Evolutionary conservation across 2,329 filamentous ascomycete genomes (phyloP).

Genomic region (Aureobasidium sp.): DNA sequence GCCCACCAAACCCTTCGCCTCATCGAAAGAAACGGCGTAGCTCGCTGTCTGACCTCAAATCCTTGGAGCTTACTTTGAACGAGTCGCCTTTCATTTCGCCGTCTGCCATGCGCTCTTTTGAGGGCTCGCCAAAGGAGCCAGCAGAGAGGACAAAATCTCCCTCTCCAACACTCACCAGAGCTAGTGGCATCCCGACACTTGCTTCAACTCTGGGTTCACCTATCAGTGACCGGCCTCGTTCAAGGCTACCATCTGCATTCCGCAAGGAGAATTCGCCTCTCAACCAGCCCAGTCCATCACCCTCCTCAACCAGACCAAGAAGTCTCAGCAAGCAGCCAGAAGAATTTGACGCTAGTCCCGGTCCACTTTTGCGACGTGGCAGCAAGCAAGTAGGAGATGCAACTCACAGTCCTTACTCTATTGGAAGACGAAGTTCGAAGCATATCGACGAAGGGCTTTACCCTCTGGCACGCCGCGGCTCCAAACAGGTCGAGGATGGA

Average conservation of each 20-base stretch:
- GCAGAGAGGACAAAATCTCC: background rate
- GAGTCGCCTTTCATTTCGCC: conserved; percentile 14
- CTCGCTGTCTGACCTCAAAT: conserved; percentile 78
- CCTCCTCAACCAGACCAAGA: conserved; percentile 23
- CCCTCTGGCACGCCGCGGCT: conserved; percentile 4
- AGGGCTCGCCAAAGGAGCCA: background rate
- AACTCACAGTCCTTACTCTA: background rate
- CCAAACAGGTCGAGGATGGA: conserved; percentile 13
- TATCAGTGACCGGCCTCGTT: conserved; percentile 23
- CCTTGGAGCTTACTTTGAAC: conserved; percentile 45
- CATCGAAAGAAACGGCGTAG: conserved; percentile 76
- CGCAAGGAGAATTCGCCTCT: conserved; percentile 37
- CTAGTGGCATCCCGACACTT: background rate
- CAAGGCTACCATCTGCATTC: conserved; percentile 29
- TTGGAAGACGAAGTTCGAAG: background rate
- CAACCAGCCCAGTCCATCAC: conserved; percentile 18
- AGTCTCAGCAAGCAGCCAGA: conserved; percentile 22
- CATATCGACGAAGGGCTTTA: conserved; percentile 4
- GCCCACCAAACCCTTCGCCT: background rate
- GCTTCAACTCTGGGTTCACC: conserved; percentile 31
- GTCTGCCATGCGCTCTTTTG: conserved; percentile 4
- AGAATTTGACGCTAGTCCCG: conserved; percentile 23
- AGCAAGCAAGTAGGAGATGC: conserved; percentile 5
- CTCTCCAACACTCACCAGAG: conserved; percentile 8
- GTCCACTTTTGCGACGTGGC: background rate